A percentile compares a stretch with the other conserved stretches of the same genome.
phyloP scores from a whole-genome alignment of 306 rosid genomes.

The Begonia masoniana region DNA sequence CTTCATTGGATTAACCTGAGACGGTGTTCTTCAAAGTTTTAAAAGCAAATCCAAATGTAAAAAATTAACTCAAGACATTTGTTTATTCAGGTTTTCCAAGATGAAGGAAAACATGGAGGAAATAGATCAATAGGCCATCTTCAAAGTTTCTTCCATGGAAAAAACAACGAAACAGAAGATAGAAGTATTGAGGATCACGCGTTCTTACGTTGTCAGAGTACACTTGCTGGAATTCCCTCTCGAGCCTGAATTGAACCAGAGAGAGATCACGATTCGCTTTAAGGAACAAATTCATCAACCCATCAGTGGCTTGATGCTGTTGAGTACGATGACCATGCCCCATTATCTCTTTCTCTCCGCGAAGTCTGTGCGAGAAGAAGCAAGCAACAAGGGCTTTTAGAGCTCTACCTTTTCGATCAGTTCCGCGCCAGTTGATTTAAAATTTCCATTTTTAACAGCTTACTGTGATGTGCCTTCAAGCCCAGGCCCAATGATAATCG shows the following conservation, averaged over 20 bases:
- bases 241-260: slow-evolving; percentile 45
- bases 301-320: slow-evolving; percentile 62
- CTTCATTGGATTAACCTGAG: slow-evolving; percentile 77
- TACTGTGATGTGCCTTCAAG: no score
- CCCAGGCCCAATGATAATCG: no score
- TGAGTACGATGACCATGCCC: slow-evolving; percentile 17
- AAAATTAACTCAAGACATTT: no score
- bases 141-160: neutral
- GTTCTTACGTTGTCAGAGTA: slow-evolving; percentile 60
- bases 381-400: neutral
- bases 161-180: neutral
- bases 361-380: neutral
- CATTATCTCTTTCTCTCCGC: slow-evolving; percentile 23
- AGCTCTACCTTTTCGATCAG: neutral
- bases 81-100: no score
- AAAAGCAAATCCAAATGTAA: no score
- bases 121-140: no score
- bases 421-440: neutral
- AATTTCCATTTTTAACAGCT: no score
- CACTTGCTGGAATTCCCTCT: slow-evolving; percentile 60
- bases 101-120: neutral
- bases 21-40: no score
- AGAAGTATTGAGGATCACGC: neutral
- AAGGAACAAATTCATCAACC: slow-evolving; percentile 48
- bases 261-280: slow-evolving; percentile 73